Evolutionary conservation across 176 grass and related monocot genomes (phyloP).

Genomic region (Phoenix dactylifera): DNA sequence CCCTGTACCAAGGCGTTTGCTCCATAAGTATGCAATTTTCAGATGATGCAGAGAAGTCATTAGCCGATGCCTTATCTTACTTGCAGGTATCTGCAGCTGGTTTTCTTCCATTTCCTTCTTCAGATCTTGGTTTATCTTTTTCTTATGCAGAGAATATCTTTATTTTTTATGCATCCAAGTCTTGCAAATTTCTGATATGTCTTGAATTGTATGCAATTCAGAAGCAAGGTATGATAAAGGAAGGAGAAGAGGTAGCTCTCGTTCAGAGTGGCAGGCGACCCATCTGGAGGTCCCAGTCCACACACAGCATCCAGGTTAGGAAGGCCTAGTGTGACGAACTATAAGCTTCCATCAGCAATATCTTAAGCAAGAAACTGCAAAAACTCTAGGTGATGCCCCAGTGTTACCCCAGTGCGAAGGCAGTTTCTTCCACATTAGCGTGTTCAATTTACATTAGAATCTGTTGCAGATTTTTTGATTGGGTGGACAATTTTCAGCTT

Average conservation of each 20-base stretch:
- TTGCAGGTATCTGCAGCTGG: slow-evolving; percentile 51
- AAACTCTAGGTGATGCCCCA: too few relatives aligned
- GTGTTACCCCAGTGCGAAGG: too few relatives aligned
- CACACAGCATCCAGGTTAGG: slow-evolving; percentile 91
- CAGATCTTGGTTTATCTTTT: neutral
- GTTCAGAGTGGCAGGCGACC: slow-evolving; percentile 84
- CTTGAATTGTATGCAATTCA: slow-evolving; percentile 27
- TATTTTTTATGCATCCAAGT: neutral
- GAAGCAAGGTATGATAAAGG: slow-evolving; percentile 92
- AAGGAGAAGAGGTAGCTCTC: slow-evolving; percentile 83
- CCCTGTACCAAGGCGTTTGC: slow-evolving; percentile 91
- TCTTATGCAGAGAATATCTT: neutral
- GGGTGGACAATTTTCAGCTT: too few relatives aligned
- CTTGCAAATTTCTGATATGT: neutral
- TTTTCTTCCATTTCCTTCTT: slow-evolving; percentile 6
- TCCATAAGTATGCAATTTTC: slow-evolving; percentile 77
- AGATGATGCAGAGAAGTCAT: slow-evolving; percentile 74
- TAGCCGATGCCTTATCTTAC: slow-evolving; percentile 71
- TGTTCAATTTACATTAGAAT: too few relatives aligned
- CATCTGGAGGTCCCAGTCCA: slow-evolving; percentile 98
- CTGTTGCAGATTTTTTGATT: too few relatives aligned
- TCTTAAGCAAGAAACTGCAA: too few relatives aligned
- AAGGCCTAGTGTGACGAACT: slow-evolving; percentile 28
- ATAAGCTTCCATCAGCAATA: slow-evolving; percentile 1
- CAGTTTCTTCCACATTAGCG: too few relatives aligned